Conservation (phyloP, 2,329 filamentous ascomycete species). For the Aspergillus pseudonomiae region DNA sequence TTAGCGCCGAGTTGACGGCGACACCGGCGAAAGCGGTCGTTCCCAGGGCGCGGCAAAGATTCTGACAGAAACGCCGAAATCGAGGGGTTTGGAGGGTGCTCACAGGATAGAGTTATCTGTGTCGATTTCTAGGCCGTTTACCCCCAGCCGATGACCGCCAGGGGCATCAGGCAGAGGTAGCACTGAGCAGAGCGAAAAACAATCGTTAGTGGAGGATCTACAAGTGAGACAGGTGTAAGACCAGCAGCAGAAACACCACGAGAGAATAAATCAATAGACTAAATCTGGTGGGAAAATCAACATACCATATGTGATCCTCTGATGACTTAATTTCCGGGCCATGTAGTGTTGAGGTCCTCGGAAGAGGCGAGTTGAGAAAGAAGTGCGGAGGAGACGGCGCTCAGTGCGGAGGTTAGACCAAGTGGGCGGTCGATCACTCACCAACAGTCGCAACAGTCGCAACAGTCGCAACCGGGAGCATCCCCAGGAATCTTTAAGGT, state of each 20-base stretch:
- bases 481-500: neutral
- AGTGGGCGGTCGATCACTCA: slow-evolving; percentile 23
- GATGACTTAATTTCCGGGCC: slow-evolving; percentile 69
- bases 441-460: neutral
- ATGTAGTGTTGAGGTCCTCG: slow-evolving; percentile 45
- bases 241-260: slow-evolving; percentile 13
- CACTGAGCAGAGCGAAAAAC: slow-evolving; percentile 50
- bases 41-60: neutral
- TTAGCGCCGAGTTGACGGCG: slow-evolving; percentile 21
- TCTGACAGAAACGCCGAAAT: neutral
- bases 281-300: slow-evolving; percentile 18
- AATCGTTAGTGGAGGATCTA: slow-evolving; percentile 12
- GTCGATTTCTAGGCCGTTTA: slow-evolving; percentile 93
- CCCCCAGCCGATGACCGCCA: slow-evolving; percentile 87
- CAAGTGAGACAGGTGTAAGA: neutral
- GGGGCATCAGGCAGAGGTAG: slow-evolving; percentile 72
- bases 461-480: neutral
- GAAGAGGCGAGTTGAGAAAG: slow-evolving; percentile 21
- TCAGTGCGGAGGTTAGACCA: slow-evolving; percentile 24
- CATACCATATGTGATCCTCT: slow-evolving; percentile 70
- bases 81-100: slow-evolving; percentile 38
- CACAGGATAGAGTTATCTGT: slow-evolving; percentile 81
- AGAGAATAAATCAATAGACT: slow-evolving; percentile 1
- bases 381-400: slow-evolving; percentile 21
- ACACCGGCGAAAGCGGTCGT: neutral